Percentiles rank a stretch among this genome's conserved stretches.
phyloP scores from a whole-genome alignment of 2,329 filamentous ascomycete species.

The Ophiostoma sp. region DNA sequence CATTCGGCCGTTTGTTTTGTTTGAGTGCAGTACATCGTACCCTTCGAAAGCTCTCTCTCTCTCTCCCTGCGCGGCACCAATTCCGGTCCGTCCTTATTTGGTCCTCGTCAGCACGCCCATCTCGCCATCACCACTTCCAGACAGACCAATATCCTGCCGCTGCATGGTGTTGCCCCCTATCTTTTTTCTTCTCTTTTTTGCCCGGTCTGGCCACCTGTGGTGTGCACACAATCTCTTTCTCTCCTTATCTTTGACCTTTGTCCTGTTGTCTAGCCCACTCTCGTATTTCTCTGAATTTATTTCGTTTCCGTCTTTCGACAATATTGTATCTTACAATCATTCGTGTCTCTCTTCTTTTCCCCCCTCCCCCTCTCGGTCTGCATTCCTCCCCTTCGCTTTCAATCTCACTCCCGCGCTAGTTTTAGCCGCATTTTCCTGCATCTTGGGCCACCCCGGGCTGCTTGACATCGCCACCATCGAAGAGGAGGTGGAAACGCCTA shows the following conservation, averaged over 20 bases:
- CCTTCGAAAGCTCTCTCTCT: background rate
- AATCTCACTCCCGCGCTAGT: conserved; percentile 23
- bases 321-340: background rate
- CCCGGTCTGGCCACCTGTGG: background rate
- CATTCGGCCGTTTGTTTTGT: background rate
- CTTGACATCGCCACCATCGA: conserved; percentile 21
- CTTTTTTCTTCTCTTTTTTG: background rate
- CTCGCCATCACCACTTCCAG: background rate
- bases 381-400: conserved; percentile 11
- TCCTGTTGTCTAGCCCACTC: background rate
- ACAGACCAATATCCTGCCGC: background rate
- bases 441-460: conserved; percentile 3
- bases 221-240: background rate
- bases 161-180: background rate
- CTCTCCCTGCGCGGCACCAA: too few species aligned
- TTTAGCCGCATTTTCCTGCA: conserved; percentile 24
- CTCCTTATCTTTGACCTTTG: background rate
- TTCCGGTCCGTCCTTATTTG: background rate
- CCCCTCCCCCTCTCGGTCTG: conserved; percentile 8
- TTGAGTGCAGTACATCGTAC: background rate
- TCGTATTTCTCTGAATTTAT: background rate
- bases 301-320: background rate
- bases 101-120: conserved; percentile 3
- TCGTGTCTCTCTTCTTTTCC: background rate
- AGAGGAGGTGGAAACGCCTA: conserved; percentile 18